A percentile compares a stretch with the other conserved stretches of the same genome.
These are phyloP conservation scores for Powellomyces hirtus DNA, from an alignment of 192 early-diverging fungal species.

Conservation along the genomic window DNA sequence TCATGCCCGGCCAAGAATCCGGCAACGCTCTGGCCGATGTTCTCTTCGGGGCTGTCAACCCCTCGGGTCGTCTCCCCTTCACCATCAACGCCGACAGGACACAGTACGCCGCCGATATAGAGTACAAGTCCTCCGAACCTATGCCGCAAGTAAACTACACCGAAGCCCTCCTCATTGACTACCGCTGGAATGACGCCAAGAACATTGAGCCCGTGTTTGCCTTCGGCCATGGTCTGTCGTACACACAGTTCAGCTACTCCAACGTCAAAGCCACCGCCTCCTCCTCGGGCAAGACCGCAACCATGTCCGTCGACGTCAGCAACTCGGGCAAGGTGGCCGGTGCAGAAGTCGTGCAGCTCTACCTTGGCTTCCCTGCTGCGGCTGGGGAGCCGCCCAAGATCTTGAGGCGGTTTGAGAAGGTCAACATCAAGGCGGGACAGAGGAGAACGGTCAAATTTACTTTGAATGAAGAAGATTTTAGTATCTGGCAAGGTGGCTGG, in stretches of 20 bases:
- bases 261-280: background rate
- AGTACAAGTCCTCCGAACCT: slow-evolving; percentile 7
- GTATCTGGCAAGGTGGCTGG: too few species aligned
- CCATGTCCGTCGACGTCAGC: slow-evolving; percentile 30
- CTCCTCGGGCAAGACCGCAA: background rate
- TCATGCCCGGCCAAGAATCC: slow-evolving; percentile 65
- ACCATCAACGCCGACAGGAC: slow-evolving; percentile 53
- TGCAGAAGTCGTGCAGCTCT: slow-evolving; percentile 47
- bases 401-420: slow-evolving; percentile 38
- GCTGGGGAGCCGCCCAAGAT: slow-evolving; percentile 31
- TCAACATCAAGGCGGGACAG: slow-evolving; percentile 35
- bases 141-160: slow-evolving; percentile 41
- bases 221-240: slow-evolving; percentile 67
- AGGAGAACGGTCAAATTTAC: too few species aligned
- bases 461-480: too few species aligned
- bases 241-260: slow-evolving; percentile 56
- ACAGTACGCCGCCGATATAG: slow-evolving; percentile 34
- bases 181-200: slow-evolving; percentile 48
- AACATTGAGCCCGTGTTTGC: slow-evolving; percentile 47
- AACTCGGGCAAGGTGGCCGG: slow-evolving; percentile 41
- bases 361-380: slow-evolving; percentile 33
- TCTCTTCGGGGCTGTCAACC: slow-evolving; percentile 65
- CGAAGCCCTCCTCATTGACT: slow-evolving; percentile 57
- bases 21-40: slow-evolving; percentile 68
- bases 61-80: slow-evolving; percentile 65